Percentiles rank a stretch among this genome's conserved stretches.
Conservation (phyloP, 495 filamentous ascomycete species). For the Venustampulla echinocandica region DNA sequence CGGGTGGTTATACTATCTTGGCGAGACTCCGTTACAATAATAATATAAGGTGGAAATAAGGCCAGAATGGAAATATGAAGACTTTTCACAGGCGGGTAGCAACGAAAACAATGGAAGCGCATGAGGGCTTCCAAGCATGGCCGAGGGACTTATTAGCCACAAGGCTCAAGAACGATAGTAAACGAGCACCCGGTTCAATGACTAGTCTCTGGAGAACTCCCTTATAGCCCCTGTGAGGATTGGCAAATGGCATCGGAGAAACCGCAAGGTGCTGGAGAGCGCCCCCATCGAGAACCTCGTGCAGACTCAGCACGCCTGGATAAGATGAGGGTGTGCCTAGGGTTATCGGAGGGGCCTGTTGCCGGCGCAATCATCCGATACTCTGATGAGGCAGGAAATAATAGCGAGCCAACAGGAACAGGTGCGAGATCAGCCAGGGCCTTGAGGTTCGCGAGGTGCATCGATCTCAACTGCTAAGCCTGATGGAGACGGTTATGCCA, state of each 20-base stretch:
- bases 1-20: constrained; percentile 14
- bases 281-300: constrained; percentile 18
- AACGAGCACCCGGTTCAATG: constrained; percentile 16
- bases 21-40: constrained; percentile 16
- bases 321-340: constrained; percentile 21
- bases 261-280: constrained; percentile 12
- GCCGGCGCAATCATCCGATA: constrained; percentile 22
- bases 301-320: constrained; percentile 17
- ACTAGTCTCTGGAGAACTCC: constrained; percentile 13
- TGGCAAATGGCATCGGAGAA: constrained; percentile 19
- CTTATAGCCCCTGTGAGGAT: constrained; percentile 9
- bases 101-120: neutral
- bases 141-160: constrained; percentile 19
- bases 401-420: constrained; percentile 17
- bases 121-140: neutral
- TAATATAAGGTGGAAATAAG: constrained; percentile 7
- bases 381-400: constrained; percentile 24
- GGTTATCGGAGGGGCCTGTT: constrained; percentile 11
- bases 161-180: constrained; percentile 9
- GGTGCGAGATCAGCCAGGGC: constrained; percentile 9
- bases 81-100: neutral
- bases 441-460: constrained; percentile 16
- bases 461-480: constrained; percentile 18
- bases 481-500: constrained; percentile 10
- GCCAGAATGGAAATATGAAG: constrained; percentile 6